A percentile compares a stretch with the other conserved stretches of the same genome.
Conservation (phyloP, 768 basidiomycete genomes). For the Tulasnella sp. region DNA sequence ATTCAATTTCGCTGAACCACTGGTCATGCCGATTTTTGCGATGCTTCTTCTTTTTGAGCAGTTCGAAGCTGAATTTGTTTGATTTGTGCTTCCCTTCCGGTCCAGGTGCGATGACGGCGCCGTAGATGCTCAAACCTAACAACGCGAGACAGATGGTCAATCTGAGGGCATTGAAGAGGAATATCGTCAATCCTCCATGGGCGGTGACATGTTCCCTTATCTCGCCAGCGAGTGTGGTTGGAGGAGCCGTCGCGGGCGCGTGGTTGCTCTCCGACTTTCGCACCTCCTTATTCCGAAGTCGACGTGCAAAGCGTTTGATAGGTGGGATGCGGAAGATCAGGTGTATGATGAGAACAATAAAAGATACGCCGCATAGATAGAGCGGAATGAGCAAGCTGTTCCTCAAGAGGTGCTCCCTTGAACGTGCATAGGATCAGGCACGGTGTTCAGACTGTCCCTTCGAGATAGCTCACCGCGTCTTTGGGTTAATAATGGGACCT, state of each 20-base stretch:
- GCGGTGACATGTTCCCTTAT: conserved; percentile 32
- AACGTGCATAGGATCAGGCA: not conserved
- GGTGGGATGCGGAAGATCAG: conserved; percentile 21
- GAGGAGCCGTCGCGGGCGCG: conserved; percentile 22
- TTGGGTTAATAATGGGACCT: too few species aligned
- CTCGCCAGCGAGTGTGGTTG: conserved; percentile 28
- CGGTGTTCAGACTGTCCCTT: too few species aligned
- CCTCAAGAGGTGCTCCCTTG: not conserved
- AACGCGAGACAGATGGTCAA: conserved; percentile 38
- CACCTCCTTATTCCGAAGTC: conserved; percentile 5
- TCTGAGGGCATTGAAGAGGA: conserved; percentile 38
- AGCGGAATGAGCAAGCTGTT: conserved; percentile 31
- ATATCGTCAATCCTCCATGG: conserved; percentile 41
- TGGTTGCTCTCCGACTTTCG: conserved; percentile 20
- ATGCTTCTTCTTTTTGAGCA: conserved; percentile 22
- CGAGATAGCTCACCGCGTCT: too few species aligned
- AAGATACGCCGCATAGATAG: conserved; percentile 30
- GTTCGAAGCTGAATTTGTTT: conserved; percentile 13
- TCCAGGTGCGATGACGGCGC: conserved; percentile 32
- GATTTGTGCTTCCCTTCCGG: conserved; percentile 19
- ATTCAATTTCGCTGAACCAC: conserved; percentile 25
- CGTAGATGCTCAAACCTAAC: conserved; percentile 40
- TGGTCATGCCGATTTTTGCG: conserved; percentile 24
- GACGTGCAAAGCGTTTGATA: not conserved
- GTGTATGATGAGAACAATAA: conserved; percentile 29